Evolutionary conservation across 129 eudicot genomes (phyloP).

Genomic region (Tagetes erecta): DNA sequence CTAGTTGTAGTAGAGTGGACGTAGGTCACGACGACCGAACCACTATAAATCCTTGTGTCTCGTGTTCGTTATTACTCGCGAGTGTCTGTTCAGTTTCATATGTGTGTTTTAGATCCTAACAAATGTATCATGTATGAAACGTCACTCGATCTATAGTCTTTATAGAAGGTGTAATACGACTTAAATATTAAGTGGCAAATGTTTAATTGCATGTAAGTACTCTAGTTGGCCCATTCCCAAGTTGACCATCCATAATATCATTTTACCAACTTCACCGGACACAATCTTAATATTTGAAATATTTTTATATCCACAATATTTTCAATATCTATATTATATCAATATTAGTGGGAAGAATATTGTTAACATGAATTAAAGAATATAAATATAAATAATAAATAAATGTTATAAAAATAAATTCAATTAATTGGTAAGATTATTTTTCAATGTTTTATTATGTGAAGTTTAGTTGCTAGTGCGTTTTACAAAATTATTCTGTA

Average conservation of each 20-base stretch:
- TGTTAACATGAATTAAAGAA: too few relatives aligned
- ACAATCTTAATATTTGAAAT: not conserved
- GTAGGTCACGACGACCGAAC: too few relatives aligned
- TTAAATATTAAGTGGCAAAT: conserved; percentile 4
- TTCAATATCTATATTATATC: not conserved
- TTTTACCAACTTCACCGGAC: conserved; percentile 18
- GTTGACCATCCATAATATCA: conserved; percentile 10
- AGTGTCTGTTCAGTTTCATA: too few relatives aligned
- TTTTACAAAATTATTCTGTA: too few relatives aligned
- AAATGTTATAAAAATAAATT: not conserved
- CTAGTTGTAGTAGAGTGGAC: too few relatives aligned
- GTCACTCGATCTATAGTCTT: not conserved
- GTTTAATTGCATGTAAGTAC: conserved; percentile 21
- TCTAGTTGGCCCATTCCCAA: not conserved
- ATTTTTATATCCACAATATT: not conserved
- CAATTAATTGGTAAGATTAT: too few relatives aligned
- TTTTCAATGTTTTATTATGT: too few relatives aligned
- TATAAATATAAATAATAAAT: not conserved
- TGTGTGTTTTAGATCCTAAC: too few relatives aligned
- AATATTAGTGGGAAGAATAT: conserved; percentile 1
- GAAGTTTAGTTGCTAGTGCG: not conserved
- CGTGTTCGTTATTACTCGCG: too few relatives aligned
- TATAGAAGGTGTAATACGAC: not conserved
- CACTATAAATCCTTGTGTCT: too few relatives aligned
- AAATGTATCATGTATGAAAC: not conserved